Evolutionary conservation across 805 yeast genomes (phyloP), one percentile per base, ranked within the genome.

Genomic region (Cyberlindnera euphorbiiphila): DNA sequence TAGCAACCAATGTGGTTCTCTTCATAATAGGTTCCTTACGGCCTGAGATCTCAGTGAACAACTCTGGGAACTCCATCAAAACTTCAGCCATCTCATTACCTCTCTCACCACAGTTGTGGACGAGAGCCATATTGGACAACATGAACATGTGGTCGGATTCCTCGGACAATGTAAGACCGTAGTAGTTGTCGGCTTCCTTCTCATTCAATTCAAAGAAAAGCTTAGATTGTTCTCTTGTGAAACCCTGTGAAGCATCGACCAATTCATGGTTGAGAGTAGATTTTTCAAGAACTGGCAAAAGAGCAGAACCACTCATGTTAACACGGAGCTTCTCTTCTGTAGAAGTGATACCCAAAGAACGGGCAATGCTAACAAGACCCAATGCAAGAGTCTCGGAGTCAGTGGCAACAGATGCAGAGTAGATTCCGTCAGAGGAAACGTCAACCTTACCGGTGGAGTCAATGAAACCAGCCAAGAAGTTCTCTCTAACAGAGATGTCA

Each of bases 51-150:
- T 88, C 96, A 42, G 96, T 89, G 66, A 67, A 86, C 61, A 93
- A 74, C 66, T 93, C 98, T 34, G 99, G 99, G 87, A 93, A 93
- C 69, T 93, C 99, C 96, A 91, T 89, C 66, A 93, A 75, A 25
- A 93, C 98, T 68, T 93, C 98, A 37, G 98, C 97, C 98, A 93
- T 93, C 71, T 93, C 98, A 58, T 93, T 93, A 61, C 98, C 98
- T 46, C 98, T 67, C 71, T 91, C 98, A 60, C 98, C 98, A 62
- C 85, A 72, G 40, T 42, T 45, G 28, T 39, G 46, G 18, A 66
- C 64, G 9, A 65, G 40, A 15, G 64, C 61, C 46, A 57, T 41
- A 43, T 62, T 62, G 5, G 71, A 53, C 39, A 71, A 51, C 51
- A 71, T 48, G 51, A 64, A 70, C 54, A 60, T 59, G 39, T 68